A percentile compares a stretch with the other conserved stretches of the same genome.
Conservation (phyloP, 1,139 yeast genomes). For the Yamadazyma sp. region DNA sequence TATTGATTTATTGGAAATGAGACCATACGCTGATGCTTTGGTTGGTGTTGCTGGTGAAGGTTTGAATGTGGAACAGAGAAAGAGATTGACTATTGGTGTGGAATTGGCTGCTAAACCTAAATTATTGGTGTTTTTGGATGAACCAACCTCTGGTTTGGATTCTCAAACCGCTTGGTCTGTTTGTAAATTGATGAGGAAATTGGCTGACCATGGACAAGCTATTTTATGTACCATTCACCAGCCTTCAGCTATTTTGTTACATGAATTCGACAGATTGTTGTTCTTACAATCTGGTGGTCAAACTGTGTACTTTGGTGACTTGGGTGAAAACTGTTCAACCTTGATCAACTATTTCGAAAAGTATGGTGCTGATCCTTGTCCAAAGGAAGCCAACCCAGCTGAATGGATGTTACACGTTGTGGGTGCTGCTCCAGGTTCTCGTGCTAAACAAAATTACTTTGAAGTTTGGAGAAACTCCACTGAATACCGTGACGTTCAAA, state of each 20-base stretch:
- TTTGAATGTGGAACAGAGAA: slow-evolving; percentile 38
- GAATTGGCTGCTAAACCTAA: slow-evolving; percentile 42
- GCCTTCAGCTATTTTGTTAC: slow-evolving; percentile 39
- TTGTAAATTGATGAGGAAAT: slow-evolving; percentile 41
- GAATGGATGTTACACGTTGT: slow-evolving; percentile 61
- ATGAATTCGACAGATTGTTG: slow-evolving; percentile 36
- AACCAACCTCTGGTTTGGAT: slow-evolving; percentile 43
- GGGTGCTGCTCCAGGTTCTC: slow-evolving; percentile 39
- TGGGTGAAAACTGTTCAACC: slow-evolving; percentile 52
- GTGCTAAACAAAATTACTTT: slow-evolving; percentile 33
- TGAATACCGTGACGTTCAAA: slow-evolving; percentile 23
- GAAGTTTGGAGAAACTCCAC: slow-evolving; percentile 35
- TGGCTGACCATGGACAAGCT: slow-evolving; percentile 45
- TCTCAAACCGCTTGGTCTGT: slow-evolving; percentile 48
- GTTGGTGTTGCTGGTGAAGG: slow-evolving; percentile 44
- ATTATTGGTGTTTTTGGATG: slow-evolving; percentile 36
- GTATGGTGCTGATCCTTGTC: slow-evolving; percentile 50
- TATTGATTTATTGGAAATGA: slow-evolving; percentile 39
- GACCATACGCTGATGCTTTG: slow-evolving; percentile 34
- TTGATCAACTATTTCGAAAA: slow-evolving; percentile 57
- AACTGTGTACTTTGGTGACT: slow-evolving; percentile 68
- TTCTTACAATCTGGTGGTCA: slow-evolving; percentile 49
- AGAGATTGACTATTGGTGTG: slow-evolving; percentile 39
- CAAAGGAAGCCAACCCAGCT: slow-evolving; percentile 49
- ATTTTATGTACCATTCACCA: slow-evolving; percentile 46